These are phyloP conservation scores for Corymbia calophylla DNA, from an alignment of 441 rosid species.

Conservation along the genomic window DNA sequence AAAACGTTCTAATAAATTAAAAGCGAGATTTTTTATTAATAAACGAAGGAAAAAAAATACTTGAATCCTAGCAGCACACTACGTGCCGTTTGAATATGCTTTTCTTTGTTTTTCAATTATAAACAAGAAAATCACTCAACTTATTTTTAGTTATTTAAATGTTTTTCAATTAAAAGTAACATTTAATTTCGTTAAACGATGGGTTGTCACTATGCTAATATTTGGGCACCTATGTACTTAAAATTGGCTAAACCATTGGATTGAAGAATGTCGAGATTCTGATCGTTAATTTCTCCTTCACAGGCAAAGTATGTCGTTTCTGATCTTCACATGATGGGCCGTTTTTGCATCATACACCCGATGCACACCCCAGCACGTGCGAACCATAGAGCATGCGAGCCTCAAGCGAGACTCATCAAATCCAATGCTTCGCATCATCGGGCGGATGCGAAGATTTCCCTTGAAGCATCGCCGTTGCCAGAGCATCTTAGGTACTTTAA, in stretches of 20 bases:
- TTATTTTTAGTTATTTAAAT: neutral
- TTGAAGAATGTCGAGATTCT: neutral
- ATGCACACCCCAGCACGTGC: neutral
- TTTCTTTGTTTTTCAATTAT: neutral
- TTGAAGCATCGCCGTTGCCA: neutral
- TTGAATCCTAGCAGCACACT: neutral
- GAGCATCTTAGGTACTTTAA: neutral
- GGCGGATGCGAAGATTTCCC: neutral
- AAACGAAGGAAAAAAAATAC: neutral
- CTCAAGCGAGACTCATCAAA: neutral
- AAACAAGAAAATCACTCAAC: neutral
- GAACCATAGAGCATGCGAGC: neutral
- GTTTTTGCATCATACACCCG: fast-evolving
- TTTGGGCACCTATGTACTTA: neutral
- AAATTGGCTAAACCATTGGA: neutral
- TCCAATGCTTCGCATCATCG: fast-evolving
- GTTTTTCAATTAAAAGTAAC: neutral
- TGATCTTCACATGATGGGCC: no score
- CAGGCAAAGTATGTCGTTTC: neutral
- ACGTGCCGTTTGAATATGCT: neutral
- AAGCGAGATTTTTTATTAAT: neutral
- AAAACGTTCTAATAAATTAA: neutral
- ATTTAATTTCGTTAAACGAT: neutral
- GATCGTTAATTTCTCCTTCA: neutral
- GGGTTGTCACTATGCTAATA: neutral